A percentile compares a stretch with the other conserved stretches of the same genome.
Conservation (phyloP, 75 land plant genomes). For the Pinus tabuliformis region DNA sequence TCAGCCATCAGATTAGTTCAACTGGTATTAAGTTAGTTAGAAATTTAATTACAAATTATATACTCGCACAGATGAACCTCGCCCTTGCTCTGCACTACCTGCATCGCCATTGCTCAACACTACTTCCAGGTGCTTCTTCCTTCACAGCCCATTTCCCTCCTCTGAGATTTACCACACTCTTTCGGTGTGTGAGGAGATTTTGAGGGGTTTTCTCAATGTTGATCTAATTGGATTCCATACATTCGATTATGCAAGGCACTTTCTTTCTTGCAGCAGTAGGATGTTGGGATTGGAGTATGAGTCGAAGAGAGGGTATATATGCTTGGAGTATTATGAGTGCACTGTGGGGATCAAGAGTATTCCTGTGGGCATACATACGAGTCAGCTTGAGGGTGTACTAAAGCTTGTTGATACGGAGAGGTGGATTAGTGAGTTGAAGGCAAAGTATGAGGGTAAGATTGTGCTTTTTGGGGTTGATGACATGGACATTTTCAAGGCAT, state of each 20-base stretch:
- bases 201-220: slow-evolving; percentile 56
- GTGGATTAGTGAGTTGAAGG: slow-evolving; percentile 42
- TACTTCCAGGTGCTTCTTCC: slow-evolving; percentile 38
- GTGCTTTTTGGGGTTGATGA: slow-evolving; percentile 76
- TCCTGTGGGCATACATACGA: slow-evolving; percentile 76
- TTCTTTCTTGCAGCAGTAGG: slow-evolving; percentile 66
- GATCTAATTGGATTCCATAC: slow-evolving; percentile 89
- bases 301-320: slow-evolving; percentile 63
- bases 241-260: slow-evolving; percentile 83
- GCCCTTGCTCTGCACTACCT: too few species aligned
- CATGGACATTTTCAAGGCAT: slow-evolving; percentile 78
- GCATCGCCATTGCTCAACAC: too few species aligned
- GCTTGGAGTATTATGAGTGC: slow-evolving; percentile 40
- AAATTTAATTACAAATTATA: too few species aligned
- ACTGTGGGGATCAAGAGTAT: slow-evolving; percentile 74
- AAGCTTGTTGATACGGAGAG: slow-evolving; percentile 31
- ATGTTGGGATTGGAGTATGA: slow-evolving; percentile 70
- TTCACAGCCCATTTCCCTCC: slow-evolving; percentile 88
- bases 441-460: slow-evolving; percentile 39
- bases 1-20: too few species aligned
- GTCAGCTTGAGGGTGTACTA: slow-evolving; percentile 45
- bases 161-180: slow-evolving; percentile 85
- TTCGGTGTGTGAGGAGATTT: slow-evolving; percentile 71
- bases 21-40: too few species aligned
- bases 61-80: too few species aligned